phyloP scores from a whole-genome alignment of 352 stramenopile species.

The Peronospora destructor region DNA sequence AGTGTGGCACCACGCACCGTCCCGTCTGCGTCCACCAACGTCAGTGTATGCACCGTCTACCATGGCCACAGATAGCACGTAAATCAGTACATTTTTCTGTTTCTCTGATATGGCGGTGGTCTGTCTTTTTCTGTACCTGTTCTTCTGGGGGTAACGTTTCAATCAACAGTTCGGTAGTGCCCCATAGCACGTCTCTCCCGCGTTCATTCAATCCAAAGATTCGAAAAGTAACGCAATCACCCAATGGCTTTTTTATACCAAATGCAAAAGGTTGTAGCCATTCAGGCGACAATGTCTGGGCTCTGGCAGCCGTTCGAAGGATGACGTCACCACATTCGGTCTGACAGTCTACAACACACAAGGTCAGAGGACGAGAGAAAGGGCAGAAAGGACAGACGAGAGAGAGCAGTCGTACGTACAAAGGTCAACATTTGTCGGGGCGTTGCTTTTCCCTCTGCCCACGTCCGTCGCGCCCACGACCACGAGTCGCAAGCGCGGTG shows the following conservation, averaged over 20 bases:
- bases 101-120: too few species aligned
- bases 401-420: conserved; percentile 23
- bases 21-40: conserved; percentile 15
- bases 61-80: neutral
- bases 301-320: conserved; percentile 36
- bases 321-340: conserved; percentile 46
- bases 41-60: conserved; percentile 31
- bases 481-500: conserved; percentile 38
- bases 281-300: conserved; percentile 37
- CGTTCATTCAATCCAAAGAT: conserved; percentile 43
- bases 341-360: conserved; percentile 37
- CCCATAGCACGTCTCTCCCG: conserved; percentile 36
- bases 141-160: conserved; percentile 30
- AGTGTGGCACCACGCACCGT: conserved; percentile 3
- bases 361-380: neutral
- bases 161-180: conserved; percentile 32
- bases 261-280: conserved; percentile 58
- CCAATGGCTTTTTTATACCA: conserved; percentile 43
- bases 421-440: conserved; percentile 17
- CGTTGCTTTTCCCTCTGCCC: conserved; percentile 15
- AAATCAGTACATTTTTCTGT: conserved; percentile 1
- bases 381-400: neutral
- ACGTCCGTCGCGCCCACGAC: conserved; percentile 28
- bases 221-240: conserved; percentile 37
- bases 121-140: conserved; percentile 16